phyloP scores from a whole-genome alignment of 129 eudicot genomes.

The sunflower (Helianthus annuus) region HanXRQr2.0-SUNRISE NC_035441.2:136370267-136370766 shows the following conservation, averaged over 20 bases:
- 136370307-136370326: constrained; percentile 35
- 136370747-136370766: neutral
- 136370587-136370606: constrained; percentile 24
- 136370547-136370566: constrained; percentile 23
- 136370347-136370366: constrained; percentile 12
- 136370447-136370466: constrained; percentile 39
- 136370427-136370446: constrained; percentile 30
- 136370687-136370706: neutral
- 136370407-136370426: neutral
- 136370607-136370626: constrained; percentile 21
- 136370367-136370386: constrained; percentile 26
- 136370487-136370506: neutral
- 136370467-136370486: neutral
- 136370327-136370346: constrained; percentile 23
- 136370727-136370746: too few relatives aligned
- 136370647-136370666: neutral
- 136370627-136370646: constrained; percentile 12
- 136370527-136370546: constrained; percentile 48
- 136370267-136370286: constrained; percentile 44
- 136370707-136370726: neutral
- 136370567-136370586: constrained; percentile 5
- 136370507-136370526: constrained; percentile 13
- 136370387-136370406: constrained; percentile 24
- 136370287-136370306: constrained; percentile 54
- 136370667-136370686: neutral